A percentile compares a stretch with the other conserved stretches of the same genome.
Conservation (phyloP, 2,329 filamentous ascomycete genomes). For the Pseudofabraea citricarpa region DNA sequence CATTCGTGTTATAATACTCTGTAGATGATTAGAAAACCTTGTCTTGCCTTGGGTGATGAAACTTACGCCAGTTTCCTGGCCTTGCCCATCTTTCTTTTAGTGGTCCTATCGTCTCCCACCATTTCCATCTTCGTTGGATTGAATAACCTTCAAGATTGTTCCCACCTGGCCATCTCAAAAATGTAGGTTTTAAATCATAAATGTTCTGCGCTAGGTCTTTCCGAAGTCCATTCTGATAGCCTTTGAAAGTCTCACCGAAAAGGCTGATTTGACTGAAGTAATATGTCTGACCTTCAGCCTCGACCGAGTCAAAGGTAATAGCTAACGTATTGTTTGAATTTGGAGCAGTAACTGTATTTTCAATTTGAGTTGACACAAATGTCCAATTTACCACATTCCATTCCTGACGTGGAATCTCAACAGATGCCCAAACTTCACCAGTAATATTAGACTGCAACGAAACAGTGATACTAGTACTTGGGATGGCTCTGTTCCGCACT, state of each 20-base stretch:
- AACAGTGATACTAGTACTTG: slow-evolving; percentile 15
- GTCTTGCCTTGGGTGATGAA: slow-evolving; percentile 16
- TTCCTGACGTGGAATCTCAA: slow-evolving; percentile 20
- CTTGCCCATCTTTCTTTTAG: slow-evolving; percentile 12
- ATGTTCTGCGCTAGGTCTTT: slow-evolving; percentile 50
- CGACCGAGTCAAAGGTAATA: slow-evolving; percentile 46
- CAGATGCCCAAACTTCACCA: slow-evolving; percentile 21
- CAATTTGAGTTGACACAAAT: slow-evolving; percentile 13
- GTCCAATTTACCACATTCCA: slow-evolving; percentile 35
- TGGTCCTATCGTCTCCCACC: slow-evolving; percentile 1
- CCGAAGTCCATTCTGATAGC: slow-evolving; percentile 50
- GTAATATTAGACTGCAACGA: slow-evolving; percentile 23
- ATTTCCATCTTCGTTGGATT: slow-evolving; percentile 1
- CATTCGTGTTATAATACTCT: slow-evolving; percentile 29
- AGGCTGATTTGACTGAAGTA: slow-evolving; percentile 54
- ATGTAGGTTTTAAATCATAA: slow-evolving; percentile 44
- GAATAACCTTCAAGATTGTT: slow-evolving; percentile 45
- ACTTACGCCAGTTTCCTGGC: slow-evolving; percentile 36
- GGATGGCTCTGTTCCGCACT: slow-evolving; percentile 14
- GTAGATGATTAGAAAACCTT: background rate
- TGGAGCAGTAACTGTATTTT: slow-evolving; percentile 10
- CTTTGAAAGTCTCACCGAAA: slow-evolving; percentile 56
- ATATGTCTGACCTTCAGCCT: slow-evolving; percentile 29
- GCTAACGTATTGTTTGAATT: slow-evolving; percentile 49
- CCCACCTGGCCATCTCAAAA: slow-evolving; percentile 61